Conservation (phyloP, 2,329 filamentous ascomycete species). For the Trichophyton schoenleinii region DNA sequence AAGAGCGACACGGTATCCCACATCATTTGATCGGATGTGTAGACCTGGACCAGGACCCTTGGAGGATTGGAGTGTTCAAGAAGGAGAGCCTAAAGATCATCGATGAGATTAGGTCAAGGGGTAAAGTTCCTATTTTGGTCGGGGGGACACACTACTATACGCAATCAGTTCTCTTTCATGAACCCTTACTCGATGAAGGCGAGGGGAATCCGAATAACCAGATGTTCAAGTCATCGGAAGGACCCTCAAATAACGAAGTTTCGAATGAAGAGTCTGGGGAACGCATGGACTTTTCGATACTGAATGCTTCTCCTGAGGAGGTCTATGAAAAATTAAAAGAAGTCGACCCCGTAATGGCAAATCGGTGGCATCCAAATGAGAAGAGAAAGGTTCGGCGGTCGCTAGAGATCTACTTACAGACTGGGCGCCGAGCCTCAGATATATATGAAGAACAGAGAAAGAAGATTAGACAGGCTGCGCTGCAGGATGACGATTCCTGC, state of each 20-base stretch:
- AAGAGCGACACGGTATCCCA: slow-evolving; percentile 65
- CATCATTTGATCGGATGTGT: slow-evolving; percentile 83
- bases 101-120: slow-evolving; percentile 61
- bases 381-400: slow-evolving; percentile 78
- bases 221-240: neutral
- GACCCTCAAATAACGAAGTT: slow-evolving; percentile 18
- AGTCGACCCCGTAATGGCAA: slow-evolving; percentile 81
- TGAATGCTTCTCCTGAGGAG: slow-evolving; percentile 57
- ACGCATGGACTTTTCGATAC: slow-evolving; percentile 50
- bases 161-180: slow-evolving; percentile 72
- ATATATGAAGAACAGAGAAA: slow-evolving; percentile 67
- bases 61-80: slow-evolving; percentile 70
- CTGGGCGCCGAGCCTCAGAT: slow-evolving; percentile 68
- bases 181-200: slow-evolving; percentile 44
- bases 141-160: slow-evolving; percentile 95
- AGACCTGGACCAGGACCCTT: slow-evolving; percentile 61
- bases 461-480: slow-evolving; percentile 11
- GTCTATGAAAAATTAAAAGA: slow-evolving; percentile 61
- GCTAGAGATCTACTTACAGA: slow-evolving; percentile 77
- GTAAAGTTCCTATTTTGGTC: slow-evolving; percentile 76
- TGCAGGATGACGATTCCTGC: slow-evolving; percentile 10
- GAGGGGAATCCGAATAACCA: slow-evolving; percentile 16
- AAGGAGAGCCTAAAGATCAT: slow-evolving; percentile 57
- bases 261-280: slow-evolving; percentile 21
- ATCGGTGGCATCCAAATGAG: slow-evolving; percentile 89